These are phyloP conservation scores for Atkinsonella hypoxylon DNA, from an alignment of 2,329 filamentous ascomycete species.

Conservation along the genomic window DNA sequence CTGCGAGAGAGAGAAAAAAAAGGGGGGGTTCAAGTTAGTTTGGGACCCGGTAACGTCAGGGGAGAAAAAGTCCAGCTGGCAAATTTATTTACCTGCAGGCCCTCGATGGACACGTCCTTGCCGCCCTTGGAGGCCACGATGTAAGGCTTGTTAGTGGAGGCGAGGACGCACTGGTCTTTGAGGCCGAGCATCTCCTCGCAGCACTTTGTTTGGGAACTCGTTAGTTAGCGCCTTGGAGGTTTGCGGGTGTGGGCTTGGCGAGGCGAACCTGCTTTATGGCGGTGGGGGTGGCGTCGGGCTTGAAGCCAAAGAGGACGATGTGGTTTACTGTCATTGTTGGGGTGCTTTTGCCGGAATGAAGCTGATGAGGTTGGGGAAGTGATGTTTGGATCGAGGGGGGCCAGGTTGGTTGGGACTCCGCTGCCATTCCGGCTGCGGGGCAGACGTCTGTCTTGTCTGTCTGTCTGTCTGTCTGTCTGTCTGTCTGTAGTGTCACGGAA, in stretches of 20 bases:
- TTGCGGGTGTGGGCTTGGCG: background rate
- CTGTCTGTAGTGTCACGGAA: no score
- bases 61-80: no score
- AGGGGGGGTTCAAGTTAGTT: no score
- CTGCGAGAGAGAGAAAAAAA: no score
- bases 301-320: constrained; percentile 7
- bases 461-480: no score
- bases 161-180: constrained; percentile 48
- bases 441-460: no score
- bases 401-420: no score
- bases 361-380: background rate
- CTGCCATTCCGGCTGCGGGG: no score
- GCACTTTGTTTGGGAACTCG: constrained; percentile 14
- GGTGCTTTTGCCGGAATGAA: background rate
- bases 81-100: constrained; percentile 42
- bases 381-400: background rate
- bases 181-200: constrained; percentile 32
- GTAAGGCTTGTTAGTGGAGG: constrained; percentile 45
- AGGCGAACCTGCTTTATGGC: constrained; percentile 4
- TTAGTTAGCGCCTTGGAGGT: background rate
- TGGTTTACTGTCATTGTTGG: constrained; percentile 3
- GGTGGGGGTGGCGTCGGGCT: background rate
- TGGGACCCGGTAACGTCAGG: no score
- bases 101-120: constrained; percentile 49
- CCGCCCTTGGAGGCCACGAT: constrained; percentile 48